These are phyloP conservation scores for Zygosaccharomyces bailii DNA, from an alignment of 805 yeast genomes.

Conservation along the genomic window DNA sequence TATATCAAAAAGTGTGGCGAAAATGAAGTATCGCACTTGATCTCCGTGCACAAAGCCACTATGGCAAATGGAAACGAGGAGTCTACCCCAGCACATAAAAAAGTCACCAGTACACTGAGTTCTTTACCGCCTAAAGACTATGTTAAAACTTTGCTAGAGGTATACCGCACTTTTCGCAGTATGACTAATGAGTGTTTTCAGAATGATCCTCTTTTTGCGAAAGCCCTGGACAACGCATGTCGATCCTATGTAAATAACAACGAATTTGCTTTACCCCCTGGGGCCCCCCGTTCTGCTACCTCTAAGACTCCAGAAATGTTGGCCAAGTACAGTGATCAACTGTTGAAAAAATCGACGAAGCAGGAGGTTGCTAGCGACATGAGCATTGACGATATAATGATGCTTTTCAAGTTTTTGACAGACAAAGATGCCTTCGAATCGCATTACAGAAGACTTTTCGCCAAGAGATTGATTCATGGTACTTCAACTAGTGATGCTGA, in stretches of 20 bases:
- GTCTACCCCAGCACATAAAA: slow-evolving; percentile 33
- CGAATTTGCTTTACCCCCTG: slow-evolving; percentile 66
- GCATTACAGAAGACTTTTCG: slow-evolving; percentile 82
- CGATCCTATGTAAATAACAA: slow-evolving; percentile 79
- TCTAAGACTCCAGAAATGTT: slow-evolving; percentile 91
- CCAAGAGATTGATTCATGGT: slow-evolving; percentile 84
- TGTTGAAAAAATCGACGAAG: slow-evolving; percentile 72
- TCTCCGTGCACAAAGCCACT: slow-evolving; percentile 22
- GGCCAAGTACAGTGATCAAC: slow-evolving; percentile 82
- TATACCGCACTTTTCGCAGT: slow-evolving; percentile 56
- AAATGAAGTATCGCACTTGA: slow-evolving; percentile 25
- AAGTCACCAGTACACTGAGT: slow-evolving; percentile 40
- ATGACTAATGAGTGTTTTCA: slow-evolving; percentile 43
- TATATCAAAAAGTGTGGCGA: slow-evolving; percentile 68
- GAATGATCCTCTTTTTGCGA: slow-evolving; percentile 72
- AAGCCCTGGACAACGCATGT: slow-evolving; percentile 87
- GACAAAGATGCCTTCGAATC: slow-evolving; percentile 96
- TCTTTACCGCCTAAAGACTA: slow-evolving; percentile 61
- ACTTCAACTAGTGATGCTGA: slow-evolving; percentile 76
- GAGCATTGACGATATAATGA: slow-evolving; percentile 81
- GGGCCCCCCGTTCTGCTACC: slow-evolving; percentile 43
- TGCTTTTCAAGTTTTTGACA: slow-evolving; percentile 78
- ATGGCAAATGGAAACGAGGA: slow-evolving; percentile 17
- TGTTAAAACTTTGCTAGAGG: slow-evolving; percentile 68
- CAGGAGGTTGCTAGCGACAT: slow-evolving; percentile 68